These are phyloP conservation scores for Dictyophora rubrovolvata DNA, from an alignment of 768 basidiomycete genomes.

Conservation along the genomic window DNA sequence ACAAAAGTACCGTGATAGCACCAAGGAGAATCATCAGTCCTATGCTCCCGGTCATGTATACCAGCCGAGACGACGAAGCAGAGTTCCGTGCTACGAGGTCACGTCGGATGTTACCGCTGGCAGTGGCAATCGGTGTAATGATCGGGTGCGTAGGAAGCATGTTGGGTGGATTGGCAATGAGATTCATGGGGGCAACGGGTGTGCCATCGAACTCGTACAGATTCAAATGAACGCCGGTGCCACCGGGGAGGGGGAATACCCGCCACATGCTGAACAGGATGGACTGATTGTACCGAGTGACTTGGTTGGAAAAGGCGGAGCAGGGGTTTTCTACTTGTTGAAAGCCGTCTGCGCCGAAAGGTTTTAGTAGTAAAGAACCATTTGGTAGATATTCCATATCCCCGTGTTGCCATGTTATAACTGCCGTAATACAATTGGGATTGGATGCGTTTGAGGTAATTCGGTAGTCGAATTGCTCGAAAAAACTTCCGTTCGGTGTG, in stretches of 20 bases:
- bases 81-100: neutral
- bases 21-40: neutral
- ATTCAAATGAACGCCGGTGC: constrained; percentile 63
- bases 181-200: constrained; percentile 63
- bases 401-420: constrained; percentile 87
- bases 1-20: neutral
- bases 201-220: constrained; percentile 71
- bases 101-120: neutral
- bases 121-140: constrained; percentile 44
- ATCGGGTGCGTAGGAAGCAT: constrained; percentile 67
- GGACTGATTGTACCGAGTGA: constrained; percentile 72
- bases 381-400: constrained; percentile 56
- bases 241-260: constrained; percentile 55
- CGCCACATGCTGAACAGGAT: constrained; percentile 58
- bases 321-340: constrained; percentile 95
- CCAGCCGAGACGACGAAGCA: neutral
- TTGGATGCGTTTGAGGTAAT: constrained; percentile 76
- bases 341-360: constrained; percentile 72
- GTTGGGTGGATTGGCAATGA: constrained; percentile 58
- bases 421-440: constrained; percentile 84
- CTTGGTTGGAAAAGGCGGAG: constrained; percentile 77
- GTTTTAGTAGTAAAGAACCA: constrained; percentile 67
- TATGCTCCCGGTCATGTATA: neutral
- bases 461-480: constrained; percentile 85
- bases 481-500: constrained; percentile 61